Evolutionary conservation across 2,329 filamentous ascomycete genomes (phyloP).

Genomic region (Aureobasidium sp.): DNA sequence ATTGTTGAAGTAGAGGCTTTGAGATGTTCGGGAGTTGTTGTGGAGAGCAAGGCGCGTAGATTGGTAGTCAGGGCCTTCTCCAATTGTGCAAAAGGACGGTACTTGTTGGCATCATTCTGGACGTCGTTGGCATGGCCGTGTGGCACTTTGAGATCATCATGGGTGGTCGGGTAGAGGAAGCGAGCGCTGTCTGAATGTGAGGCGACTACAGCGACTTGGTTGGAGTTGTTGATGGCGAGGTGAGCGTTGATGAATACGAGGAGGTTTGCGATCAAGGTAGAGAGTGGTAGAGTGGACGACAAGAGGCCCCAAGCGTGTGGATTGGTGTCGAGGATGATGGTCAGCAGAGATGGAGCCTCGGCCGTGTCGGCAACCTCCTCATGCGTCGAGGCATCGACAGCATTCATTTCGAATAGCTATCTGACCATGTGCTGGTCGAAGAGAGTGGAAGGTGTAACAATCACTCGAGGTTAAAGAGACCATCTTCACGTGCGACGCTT

Average conservation of each 20-base stretch:
- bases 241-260: slow-evolving; percentile 97
- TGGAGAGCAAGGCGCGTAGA: slow-evolving; percentile 63
- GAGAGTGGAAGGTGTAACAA: not conserved
- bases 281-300: slow-evolving; percentile 65
- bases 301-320: slow-evolving; percentile 87
- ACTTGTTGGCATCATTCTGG: slow-evolving; percentile 65
- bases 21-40: slow-evolving; percentile 59
- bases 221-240: slow-evolving; percentile 85
- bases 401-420: slow-evolving; percentile 48
- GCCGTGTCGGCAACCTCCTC: slow-evolving; percentile 21
- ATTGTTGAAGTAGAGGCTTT: slow-evolving; percentile 68
- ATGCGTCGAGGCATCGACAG: slow-evolving; percentile 53
- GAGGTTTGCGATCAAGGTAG: slow-evolving; percentile 77
- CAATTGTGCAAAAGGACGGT: slow-evolving; percentile 81
- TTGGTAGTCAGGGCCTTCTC: slow-evolving; percentile 73
- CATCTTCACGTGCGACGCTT: slow-evolving; percentile 3
- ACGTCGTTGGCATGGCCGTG: slow-evolving; percentile 26
- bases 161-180: slow-evolving; percentile 72
- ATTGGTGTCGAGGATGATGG: slow-evolving; percentile 92
- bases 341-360: slow-evolving; percentile 69
- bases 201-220: slow-evolving; percentile 86
- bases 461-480: not conserved
- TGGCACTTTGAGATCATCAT: slow-evolving; percentile 15
- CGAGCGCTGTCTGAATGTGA: slow-evolving; percentile 78
- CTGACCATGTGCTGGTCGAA: not conserved